Evolutionary conservation across 495 filamentous ascomycete species (phyloP), one percentile per base, ranked within the genome.

Genomic region (Apiosordaria backusii): DNA sequence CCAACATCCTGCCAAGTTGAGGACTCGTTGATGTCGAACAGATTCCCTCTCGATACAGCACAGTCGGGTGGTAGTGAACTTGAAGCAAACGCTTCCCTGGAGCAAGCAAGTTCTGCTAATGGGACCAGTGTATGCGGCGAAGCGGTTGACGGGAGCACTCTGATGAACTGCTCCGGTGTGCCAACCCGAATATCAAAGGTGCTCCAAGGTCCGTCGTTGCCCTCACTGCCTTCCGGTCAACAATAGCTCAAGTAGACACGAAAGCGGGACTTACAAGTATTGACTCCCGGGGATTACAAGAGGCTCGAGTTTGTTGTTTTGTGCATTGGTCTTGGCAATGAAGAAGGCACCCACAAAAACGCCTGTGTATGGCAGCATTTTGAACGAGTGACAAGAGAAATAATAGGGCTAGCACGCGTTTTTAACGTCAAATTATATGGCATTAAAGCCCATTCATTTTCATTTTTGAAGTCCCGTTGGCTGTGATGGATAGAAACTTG

Each of bases 121-220:
- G 82, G 73, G 0, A 80, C 76, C 75, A 81, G 81, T 4, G 81
- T 76, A 54, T 81, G 72, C 52, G 80, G 74, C 54, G 73, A 75
- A 5, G 78, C 76, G 35, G 81, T 84, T 27, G 84, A 84, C 4
- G 79, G 67, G 4, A 85, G 74, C 4, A 82, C 77, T 26, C 78
- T 76, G 29, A 82, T 69, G 65, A 68, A 73, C 65, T 86, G 83
- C 27, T 76, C 67, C 6, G 85, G 84, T 6, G 75, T 78, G 57
- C 85, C 85, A 10, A 86, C 74, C 19, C 74, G 71, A 23, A 87
- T 61, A 52, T 72, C 74, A 66, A 86, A 85, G 4, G 82, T 79
- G 35, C 79, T 82, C 85, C 84, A 86, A 13, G 73, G 71, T 19
- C 85, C 84, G 71, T 86, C 84, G 68, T 79, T 78, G 16, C 84